phyloP scores from a whole-genome alignment of 2,329 filamentous ascomycete species.

The Cryphonectria radicalis region DNA sequence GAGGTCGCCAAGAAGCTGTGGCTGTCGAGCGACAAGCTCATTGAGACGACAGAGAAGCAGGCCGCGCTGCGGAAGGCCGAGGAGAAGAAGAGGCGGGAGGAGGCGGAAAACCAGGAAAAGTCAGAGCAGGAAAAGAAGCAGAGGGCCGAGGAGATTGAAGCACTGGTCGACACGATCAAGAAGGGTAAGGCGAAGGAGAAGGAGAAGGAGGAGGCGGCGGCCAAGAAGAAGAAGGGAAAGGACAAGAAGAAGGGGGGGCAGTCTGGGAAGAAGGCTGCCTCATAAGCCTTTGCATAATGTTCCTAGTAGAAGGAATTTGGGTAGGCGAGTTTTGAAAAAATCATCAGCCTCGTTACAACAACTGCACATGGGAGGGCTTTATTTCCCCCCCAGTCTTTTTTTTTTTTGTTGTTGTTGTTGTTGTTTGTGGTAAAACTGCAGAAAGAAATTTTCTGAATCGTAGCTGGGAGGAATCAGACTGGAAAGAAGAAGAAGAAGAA shows the following conservation, averaged over 20 bases:
- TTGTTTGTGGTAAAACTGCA: not conserved
- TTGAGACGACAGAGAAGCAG: slow-evolving; percentile 81
- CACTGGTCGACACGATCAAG: slow-evolving; percentile 51
- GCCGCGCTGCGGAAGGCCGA: slow-evolving; percentile 62
- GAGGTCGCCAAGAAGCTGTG: slow-evolving; percentile 82
- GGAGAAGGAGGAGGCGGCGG: slow-evolving; percentile 39
- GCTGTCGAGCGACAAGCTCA: slow-evolving; percentile 84
- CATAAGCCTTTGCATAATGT: slow-evolving; percentile 13
- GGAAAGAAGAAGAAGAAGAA: not conserved
- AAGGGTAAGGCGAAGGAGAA: slow-evolving; percentile 44
- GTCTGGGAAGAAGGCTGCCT: slow-evolving; percentile 25
- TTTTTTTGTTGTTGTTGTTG: not conserved
- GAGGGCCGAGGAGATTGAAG: slow-evolving; percentile 39
- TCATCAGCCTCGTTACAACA: not conserved
- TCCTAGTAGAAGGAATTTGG: not conserved
- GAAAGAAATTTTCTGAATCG: not conserved
- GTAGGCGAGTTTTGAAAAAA: not conserved
- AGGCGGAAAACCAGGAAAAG: slow-evolving; percentile 42
- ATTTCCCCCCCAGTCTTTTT: not conserved
- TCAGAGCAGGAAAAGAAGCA: slow-evolving; percentile 36
- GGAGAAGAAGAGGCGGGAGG: slow-evolving; percentile 43
- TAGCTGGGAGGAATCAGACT: not conserved
- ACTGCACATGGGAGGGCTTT: too few species aligned
- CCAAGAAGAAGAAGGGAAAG: slow-evolving; percentile 39
- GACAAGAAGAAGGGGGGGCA: slow-evolving; percentile 33